Percentiles rank a stretch among this genome's conserved stretches.
Evolutionary conservation across 2,329 filamentous ascomycete species (phyloP).

Genomic region (Stagonosporopsis cucurbitacearum): DNA sequence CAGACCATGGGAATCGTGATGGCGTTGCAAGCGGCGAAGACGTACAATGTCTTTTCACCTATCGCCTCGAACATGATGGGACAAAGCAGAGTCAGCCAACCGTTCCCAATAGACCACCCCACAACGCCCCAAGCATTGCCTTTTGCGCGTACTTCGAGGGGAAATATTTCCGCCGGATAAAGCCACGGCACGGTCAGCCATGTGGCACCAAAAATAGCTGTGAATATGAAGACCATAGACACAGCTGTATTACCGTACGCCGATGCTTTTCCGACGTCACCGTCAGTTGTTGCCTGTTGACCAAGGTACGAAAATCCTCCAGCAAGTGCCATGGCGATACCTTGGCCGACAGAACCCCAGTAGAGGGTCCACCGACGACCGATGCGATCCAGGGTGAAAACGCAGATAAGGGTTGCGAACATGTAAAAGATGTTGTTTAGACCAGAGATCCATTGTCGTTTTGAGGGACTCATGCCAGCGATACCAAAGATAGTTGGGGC

Average conservation of each 20-base stretch:
- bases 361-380: conserved; percentile 73
- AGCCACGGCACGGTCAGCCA: conserved; percentile 66
- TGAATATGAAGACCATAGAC: conserved; percentile 74
- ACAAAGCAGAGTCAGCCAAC: conserved; percentile 61
- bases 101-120: conserved; percentile 78
- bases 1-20: conserved; percentile 73
- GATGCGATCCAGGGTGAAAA: conserved; percentile 73
- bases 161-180: conserved; percentile 77
- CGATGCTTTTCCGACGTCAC: conserved; percentile 55
- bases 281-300: conserved; percentile 56
- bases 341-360: conserved; percentile 70
- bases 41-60: conserved; percentile 74
- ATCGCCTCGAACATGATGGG: conserved; percentile 62
- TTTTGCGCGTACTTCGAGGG: conserved; percentile 71
- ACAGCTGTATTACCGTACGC: conserved; percentile 69
- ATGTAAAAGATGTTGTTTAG: conserved; percentile 63
- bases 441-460: conserved; percentile 52
- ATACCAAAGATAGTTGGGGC: conserved; percentile 67
- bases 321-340: conserved; percentile 71
- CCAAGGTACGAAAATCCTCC: conserved; percentile 66
- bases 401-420: conserved; percentile 71
- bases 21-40: conserved; percentile 73
- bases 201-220: conserved; percentile 68
- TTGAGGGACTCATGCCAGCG: conserved; percentile 65
- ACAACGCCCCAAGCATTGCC: conserved; percentile 79